A percentile compares a stretch with the other conserved stretches of the same genome.
phyloP scores from a whole-genome alignment of 2,329 filamentous ascomycete species.

The Chalaropsis ovoidea region DNA sequence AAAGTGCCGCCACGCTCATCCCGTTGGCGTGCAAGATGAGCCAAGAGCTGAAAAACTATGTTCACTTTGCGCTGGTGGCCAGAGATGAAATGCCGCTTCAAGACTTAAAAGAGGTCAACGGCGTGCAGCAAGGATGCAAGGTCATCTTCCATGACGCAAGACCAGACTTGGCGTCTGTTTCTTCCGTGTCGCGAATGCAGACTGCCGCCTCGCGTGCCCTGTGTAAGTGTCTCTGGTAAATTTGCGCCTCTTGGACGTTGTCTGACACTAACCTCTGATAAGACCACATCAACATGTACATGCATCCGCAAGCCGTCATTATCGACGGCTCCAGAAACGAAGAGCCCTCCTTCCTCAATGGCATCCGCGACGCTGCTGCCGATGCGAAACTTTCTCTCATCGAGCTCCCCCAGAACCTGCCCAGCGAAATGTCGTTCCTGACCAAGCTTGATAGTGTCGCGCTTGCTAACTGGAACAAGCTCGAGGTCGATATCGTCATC shows the following conservation, averaged over 20 bases:
- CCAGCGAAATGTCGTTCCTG: constrained; percentile 63
- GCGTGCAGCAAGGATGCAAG: constrained; percentile 60
- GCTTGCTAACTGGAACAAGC: constrained; percentile 66
- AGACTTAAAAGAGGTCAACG: constrained; percentile 65
- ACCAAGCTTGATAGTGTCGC: constrained; percentile 64
- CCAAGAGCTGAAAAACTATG: constrained; percentile 53
- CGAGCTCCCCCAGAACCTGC: constrained; percentile 56
- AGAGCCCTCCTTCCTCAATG: constrained; percentile 55
- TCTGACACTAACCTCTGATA: constrained; percentile 28
- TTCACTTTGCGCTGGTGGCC: constrained; percentile 75
- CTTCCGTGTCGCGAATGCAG: constrained; percentile 59
- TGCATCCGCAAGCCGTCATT: constrained; percentile 68
- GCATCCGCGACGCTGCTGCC: constrained; percentile 46
- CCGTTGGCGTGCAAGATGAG: constrained; percentile 86
- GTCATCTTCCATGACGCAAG: constrained; percentile 62
- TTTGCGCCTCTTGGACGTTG: background rate
- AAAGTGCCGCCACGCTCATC: constrained; percentile 61
- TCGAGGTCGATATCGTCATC: constrained; percentile 72
- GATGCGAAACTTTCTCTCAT: constrained; percentile 54
- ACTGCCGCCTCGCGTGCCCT: constrained; percentile 55
- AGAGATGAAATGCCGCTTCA: constrained; percentile 58
- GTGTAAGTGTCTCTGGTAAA: constrained; percentile 35
- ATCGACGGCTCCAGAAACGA: constrained; percentile 59
- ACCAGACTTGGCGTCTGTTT: constrained; percentile 59
- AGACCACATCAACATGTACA: constrained; percentile 59